Evolutionary conservation across 2,329 filamentous ascomycete genomes (phyloP).

Genomic region (Aspergillus piperis): DNA sequence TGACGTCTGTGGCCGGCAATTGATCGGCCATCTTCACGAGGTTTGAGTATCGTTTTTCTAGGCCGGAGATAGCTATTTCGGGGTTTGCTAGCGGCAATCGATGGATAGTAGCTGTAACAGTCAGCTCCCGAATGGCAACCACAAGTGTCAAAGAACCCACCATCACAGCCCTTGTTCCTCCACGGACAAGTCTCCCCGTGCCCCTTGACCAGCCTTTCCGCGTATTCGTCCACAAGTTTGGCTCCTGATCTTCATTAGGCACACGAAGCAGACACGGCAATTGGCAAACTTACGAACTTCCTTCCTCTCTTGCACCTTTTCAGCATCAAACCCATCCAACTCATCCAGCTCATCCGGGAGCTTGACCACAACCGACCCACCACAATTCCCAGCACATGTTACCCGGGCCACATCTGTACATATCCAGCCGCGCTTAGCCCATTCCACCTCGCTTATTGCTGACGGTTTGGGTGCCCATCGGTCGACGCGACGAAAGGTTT

Average conservation of each 20-base stretch:
- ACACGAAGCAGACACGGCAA: neutral
- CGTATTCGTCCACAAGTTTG: constrained; percentile 75
- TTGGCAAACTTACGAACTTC: constrained; percentile 43
- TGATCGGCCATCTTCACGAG: constrained; percentile 42
- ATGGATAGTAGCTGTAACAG: constrained; percentile 61
- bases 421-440: constrained; percentile 91
- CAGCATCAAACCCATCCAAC: constrained; percentile 47
- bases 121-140: constrained; percentile 23
- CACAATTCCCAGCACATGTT: constrained; percentile 76
- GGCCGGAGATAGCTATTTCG: constrained; percentile 56
- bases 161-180: constrained; percentile 84
- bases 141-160: constrained; percentile 46
- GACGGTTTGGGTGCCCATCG: constrained; percentile 93
- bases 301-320: constrained; percentile 44
- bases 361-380: constrained; percentile 80
- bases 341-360: constrained; percentile 66
- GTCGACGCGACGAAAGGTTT: constrained; percentile 87
- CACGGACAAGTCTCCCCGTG: constrained; percentile 84
- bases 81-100: constrained; percentile 66
- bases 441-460: constrained; percentile 82
- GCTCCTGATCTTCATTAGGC: constrained; percentile 45
- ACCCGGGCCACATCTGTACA: constrained; percentile 83
- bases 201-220: constrained; percentile 68
- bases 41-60: constrained; percentile 66
- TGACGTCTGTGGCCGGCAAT: constrained; percentile 33